Conservation (phyloP, 179 eudicot genomes). For the Silene noctiflora region DNA sequence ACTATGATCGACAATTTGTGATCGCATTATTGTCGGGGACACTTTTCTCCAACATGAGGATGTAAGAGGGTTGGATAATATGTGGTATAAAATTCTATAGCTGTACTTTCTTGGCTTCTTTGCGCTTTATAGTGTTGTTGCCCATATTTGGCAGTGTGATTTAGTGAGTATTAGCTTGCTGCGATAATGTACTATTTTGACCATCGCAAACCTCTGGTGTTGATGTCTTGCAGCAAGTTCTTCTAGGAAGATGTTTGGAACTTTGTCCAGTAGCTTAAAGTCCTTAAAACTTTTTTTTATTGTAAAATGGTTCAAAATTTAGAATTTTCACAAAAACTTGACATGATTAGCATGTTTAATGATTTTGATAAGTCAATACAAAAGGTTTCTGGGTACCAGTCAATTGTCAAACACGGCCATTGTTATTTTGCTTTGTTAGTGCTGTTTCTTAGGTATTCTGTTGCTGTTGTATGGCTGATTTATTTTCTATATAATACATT, state of each 20-base stretch:
- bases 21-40: too few relatives aligned
- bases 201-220: not conserved
- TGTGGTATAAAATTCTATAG: not conserved
- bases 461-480: not conserved
- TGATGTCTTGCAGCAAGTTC: not conserved
- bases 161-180: not conserved
- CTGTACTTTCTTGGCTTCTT: not conserved
- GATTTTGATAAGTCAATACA: not conserved
- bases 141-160: not conserved
- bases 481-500: constrained; percentile 8
- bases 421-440: too few relatives aligned
- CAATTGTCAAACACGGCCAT: too few relatives aligned
- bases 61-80: not conserved
- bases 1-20: too few relatives aligned
- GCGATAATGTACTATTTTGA: constrained; percentile 6
- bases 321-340: not conserved
- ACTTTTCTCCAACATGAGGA: too few relatives aligned
- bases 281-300: not conserved
- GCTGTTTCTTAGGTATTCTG: not conserved
- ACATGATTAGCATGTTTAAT: not conserved
- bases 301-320: not conserved
- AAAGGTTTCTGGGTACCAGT: not conserved
- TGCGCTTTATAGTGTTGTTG: not conserved
- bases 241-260: not conserved
- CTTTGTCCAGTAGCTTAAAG: not conserved